Conservation (phyloP, 768 basidiomycete genomes). For the Leccinum variicolor region DNA sequence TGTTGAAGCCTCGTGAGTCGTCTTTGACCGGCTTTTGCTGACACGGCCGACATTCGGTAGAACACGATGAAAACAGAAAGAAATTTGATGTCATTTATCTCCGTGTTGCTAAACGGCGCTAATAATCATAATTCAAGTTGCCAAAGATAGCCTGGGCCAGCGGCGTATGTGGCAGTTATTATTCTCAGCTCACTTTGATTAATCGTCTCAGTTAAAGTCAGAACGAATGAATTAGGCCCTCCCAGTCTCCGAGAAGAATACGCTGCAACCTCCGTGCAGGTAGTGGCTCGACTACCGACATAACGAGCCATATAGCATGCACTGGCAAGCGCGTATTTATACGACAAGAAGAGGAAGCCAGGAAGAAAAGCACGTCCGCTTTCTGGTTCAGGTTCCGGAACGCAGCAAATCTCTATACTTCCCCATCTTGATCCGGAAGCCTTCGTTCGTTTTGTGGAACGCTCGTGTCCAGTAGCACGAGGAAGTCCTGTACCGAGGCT, state of each 20-base stretch:
- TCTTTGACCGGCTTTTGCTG: too few relatives aligned
- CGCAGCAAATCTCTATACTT: not conserved
- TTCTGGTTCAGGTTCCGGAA: not conserved
- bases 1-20: too few relatives aligned
- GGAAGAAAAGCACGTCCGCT: not conserved
- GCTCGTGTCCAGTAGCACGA: not conserved
- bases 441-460: not conserved
- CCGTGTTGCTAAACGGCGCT: not conserved
- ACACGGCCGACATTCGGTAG: too few relatives aligned
- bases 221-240: not conserved
- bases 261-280: too few relatives aligned
- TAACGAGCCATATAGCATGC: not conserved
- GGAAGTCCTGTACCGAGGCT: not conserved
- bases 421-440: not conserved
- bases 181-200: not conserved
- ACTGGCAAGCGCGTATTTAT: not conserved
- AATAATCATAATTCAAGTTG: not conserved
- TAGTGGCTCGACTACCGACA: not conserved
- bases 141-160: not conserved
- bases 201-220: not conserved
- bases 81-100: not conserved
- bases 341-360: not conserved
- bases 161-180: not conserved
- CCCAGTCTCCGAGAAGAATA: not conserved
- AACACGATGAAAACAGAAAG: too few relatives aligned